Evolutionary conservation across 306 rosid genomes (phyloP).

Genomic region (Rubus idaeus): DNA sequence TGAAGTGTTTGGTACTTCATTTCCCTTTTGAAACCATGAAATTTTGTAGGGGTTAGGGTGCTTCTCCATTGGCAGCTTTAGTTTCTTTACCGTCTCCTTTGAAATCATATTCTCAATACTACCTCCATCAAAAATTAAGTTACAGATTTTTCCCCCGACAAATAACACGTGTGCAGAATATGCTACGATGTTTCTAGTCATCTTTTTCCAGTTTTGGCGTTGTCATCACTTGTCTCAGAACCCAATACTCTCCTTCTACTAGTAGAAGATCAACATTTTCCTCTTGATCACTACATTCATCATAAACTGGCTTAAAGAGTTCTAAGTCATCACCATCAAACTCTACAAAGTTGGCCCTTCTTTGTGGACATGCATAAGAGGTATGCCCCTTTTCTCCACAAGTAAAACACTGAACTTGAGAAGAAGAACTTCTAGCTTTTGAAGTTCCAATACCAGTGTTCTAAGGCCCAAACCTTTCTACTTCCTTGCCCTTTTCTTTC

Average conservation of each 20-base stretch:
- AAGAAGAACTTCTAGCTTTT: background rate
- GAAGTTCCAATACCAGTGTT: background rate
- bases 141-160: background rate
- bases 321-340: conserved; percentile 3
- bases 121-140: background rate
- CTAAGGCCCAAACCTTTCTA: no score
- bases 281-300: background rate
- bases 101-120: background rate
- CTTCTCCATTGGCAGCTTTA: background rate
- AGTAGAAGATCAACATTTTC: background rate
- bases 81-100: background rate
- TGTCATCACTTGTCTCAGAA: background rate
- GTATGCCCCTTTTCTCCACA: background rate
- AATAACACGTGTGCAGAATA: background rate
- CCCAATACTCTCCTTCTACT: background rate
- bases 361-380: background rate
- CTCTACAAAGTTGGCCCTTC: background rate
- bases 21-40: background rate
- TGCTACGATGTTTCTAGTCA: background rate
- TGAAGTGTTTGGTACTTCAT: background rate
- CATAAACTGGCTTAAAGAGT: background rate
- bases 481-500: no score
- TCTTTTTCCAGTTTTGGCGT: background rate
- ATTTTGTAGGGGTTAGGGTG: background rate
- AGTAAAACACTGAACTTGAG: background rate